These are phyloP conservation scores for Sarcodon sp. DNA, from an alignment of 768 basidiomycete species.

Conservation along the genomic window DNA sequence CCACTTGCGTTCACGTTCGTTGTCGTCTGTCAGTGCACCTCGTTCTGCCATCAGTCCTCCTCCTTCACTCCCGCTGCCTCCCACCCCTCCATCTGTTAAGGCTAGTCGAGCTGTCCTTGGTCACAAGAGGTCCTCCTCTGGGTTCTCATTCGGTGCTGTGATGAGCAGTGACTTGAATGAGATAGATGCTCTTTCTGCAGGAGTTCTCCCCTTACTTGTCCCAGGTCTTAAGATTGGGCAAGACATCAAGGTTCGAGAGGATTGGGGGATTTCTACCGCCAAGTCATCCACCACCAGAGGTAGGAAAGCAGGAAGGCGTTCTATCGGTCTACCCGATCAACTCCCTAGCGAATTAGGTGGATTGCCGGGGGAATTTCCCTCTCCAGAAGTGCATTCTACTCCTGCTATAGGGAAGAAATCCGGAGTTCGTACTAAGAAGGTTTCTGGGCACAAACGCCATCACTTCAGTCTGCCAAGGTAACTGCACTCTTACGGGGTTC, in stretches of 20 bases:
- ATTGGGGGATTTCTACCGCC: constrained; percentile 7
- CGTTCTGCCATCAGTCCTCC: constrained; percentile 35
- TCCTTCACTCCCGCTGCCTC: constrained; percentile 57
- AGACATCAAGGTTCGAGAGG: constrained; percentile 36
- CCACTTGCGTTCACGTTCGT: constrained; percentile 53
- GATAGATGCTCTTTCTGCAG: constrained; percentile 61
- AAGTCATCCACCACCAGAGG: background rate
- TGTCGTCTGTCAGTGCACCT: constrained; percentile 33
- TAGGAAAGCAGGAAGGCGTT: background rate
- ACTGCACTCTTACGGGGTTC: constrained; percentile 8
- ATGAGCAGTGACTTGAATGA: constrained; percentile 40
- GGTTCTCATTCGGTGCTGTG: constrained; percentile 46
- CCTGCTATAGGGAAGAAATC: constrained; percentile 26
- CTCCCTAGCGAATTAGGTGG: constrained; percentile 18
- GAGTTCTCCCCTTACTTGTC: constrained; percentile 52
- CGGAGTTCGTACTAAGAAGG: constrained; percentile 24
- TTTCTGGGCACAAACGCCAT: constrained; percentile 41
- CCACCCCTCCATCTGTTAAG: constrained; percentile 59
- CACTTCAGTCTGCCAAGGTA: constrained; percentile 63
- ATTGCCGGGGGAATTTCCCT: constrained; percentile 30
- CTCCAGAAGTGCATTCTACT: constrained; percentile 48
- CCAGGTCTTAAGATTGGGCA: constrained; percentile 49
- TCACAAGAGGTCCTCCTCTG: constrained; percentile 38
- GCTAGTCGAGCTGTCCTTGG: constrained; percentile 29
- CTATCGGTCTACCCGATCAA: background rate